Percentiles rank a stretch among this genome's conserved stretches.
Evolutionary conservation across 192 early-diverging fungal species (phyloP).

Genomic region (Kappamyces sp.): DNA sequence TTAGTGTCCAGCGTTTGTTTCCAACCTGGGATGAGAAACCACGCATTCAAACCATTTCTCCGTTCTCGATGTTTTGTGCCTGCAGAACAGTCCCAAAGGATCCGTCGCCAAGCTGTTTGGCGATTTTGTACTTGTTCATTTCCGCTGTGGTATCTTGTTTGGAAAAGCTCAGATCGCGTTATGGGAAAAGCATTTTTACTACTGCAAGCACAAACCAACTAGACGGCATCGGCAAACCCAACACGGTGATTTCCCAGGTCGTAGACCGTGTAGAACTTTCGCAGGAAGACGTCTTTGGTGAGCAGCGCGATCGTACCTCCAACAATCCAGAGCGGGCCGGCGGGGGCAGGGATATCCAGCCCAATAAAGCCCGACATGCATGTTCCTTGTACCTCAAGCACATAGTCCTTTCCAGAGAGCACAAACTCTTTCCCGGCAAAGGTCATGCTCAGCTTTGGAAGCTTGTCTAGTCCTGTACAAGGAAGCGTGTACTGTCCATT

Average conservation of each 20-base stretch:
- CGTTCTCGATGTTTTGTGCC: conserved; percentile 57
- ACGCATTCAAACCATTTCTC: conserved; percentile 47
- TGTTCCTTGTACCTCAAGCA: conserved; percentile 29
- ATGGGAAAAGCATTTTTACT: too few relatives aligned
- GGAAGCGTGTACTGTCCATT: conserved; percentile 85
- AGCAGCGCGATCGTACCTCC: conserved; percentile 14
- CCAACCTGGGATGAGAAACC: conserved; percentile 18
- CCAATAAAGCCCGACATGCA: conserved; percentile 84
- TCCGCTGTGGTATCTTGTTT: too few relatives aligned
- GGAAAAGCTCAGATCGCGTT: too few relatives aligned
- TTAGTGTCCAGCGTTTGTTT: background rate
- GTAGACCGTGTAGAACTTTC: conserved; percentile 53
- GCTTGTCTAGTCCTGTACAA: conserved; percentile 55
- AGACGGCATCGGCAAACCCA: conserved; percentile 15
- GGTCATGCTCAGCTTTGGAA: conserved; percentile 72
- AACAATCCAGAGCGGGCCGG: conserved; percentile 49
- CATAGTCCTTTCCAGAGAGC: conserved; percentile 62
- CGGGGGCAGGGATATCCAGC: conserved; percentile 59
- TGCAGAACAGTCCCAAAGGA: conserved; percentile 74
- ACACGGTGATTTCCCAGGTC: conserved; percentile 16
- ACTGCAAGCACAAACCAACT: too few relatives aligned
- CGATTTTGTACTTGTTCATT: conserved; percentile 54
- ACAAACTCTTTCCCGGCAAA: conserved; percentile 71
- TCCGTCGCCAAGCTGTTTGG: conserved; percentile 73
- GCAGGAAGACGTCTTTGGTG: conserved; percentile 44